Evolutionary conservation across 2,329 filamentous ascomycete species (phyloP), one percentile per base, ranked within the genome.

Genomic region (Lecanosticta acicola): DNA sequence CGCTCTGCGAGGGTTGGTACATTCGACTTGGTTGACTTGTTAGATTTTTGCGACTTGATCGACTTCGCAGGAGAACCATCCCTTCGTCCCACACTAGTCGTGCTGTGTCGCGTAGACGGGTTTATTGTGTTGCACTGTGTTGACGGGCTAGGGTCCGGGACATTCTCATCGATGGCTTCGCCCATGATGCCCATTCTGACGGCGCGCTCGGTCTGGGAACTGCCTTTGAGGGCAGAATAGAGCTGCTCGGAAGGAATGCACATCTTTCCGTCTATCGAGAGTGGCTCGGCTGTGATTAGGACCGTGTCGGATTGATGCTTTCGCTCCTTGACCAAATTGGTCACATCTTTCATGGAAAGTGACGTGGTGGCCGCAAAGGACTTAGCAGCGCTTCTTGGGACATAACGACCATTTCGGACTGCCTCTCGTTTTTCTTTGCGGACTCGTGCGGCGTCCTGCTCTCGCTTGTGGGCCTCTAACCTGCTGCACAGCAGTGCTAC

Each of bases 401-500:
- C 43, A 43, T 46, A 54, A 16, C 42, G 32, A 13, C 42, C 39
- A 32, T 40, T 48, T 20, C 39, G 36, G 24, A 46, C 18, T 10
- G 47, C 46, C n/a, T 47, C 38, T 36, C 48, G 45, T 26, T 48
- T 49, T 24, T 51, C 46, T 35, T 41, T 43, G 11, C 46, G 42
- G 5, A 35, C 20, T 4, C 41, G 43, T n/a, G 41, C 34, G 13
- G 39, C 39, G 24, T 57, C 53, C 45, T 55, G 46, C 37, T 57
- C 48, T 21, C 41, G 42, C 33, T 50, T 48, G 34, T 52, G 43
- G 13, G 47, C 42, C 43, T 55, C 51, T 17, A 57, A 34, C 43
- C 53, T 57, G 33, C 41, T 46, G 43, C 51, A 56, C 26, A 57
- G 43, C 43, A 54, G 32, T 24, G 43, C 46, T 13, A 37, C 34